These are phyloP conservation scores for Tuber indicum DNA, from an alignment of 495 filamentous ascomycete genomes.

Conservation along the genomic window DNA sequence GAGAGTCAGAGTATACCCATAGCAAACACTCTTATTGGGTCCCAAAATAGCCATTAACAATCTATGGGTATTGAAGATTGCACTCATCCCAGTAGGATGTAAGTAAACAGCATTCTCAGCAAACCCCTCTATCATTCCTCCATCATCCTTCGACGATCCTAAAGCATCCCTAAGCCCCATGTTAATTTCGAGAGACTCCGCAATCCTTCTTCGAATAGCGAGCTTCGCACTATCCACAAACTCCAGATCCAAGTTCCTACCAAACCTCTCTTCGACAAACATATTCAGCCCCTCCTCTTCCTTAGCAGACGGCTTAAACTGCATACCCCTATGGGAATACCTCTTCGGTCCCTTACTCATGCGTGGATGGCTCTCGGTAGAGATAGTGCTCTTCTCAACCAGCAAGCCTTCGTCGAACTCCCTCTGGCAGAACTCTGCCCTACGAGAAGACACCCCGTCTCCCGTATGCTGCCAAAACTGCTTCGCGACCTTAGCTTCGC, in stretches of 20 bases:
- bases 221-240: slow-evolving; percentile 74
- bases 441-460: slow-evolving; percentile 86
- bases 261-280: slow-evolving; percentile 92
- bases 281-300: slow-evolving; percentile 45
- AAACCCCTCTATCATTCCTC: slow-evolving; percentile 58
- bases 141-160: slow-evolving; percentile 36
- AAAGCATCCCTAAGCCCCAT: slow-evolving; percentile 50
- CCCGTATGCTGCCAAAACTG: slow-evolving; percentile 94
- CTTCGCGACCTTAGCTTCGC: slow-evolving; percentile 65
- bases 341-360: slow-evolving; percentile 26
- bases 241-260: slow-evolving; percentile 74
- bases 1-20: slow-evolving; percentile 48
- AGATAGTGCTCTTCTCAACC: slow-evolving; percentile 47
- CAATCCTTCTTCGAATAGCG: slow-evolving; percentile 79
- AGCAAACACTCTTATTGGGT: slow-evolving; percentile 61
- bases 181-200: slow-evolving; percentile 64
- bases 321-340: slow-evolving; percentile 22
- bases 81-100: slow-evolving; percentile 84
- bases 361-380: slow-evolving; percentile 15
- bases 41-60: slow-evolving; percentile 55
- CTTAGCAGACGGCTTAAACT: slow-evolving; percentile 30
- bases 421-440: slow-evolving; percentile 77
- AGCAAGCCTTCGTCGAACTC: slow-evolving; percentile 67
- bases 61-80: slow-evolving; percentile 84
- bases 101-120: slow-evolving; percentile 85